phyloP scores from a whole-genome alignment of 371 early-diverging fungal genomes.

The Cokeromyces recurvatus region DNA sequence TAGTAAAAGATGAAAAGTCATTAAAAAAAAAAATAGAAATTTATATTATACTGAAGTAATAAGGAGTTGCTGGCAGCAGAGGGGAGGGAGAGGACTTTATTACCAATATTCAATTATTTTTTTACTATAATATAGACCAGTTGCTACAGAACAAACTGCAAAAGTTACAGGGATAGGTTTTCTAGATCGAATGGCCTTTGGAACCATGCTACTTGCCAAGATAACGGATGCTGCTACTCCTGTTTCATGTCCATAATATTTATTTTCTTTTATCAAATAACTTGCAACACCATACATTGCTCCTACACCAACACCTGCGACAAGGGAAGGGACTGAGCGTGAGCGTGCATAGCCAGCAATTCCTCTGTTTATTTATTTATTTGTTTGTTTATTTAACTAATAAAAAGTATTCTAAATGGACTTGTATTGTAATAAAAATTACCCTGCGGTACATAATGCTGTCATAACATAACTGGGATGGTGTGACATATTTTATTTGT shows the following conservation, averaged over 20 bases:
- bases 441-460: slow-evolving; percentile 28
- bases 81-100: background rate
- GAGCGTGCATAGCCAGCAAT: slow-evolving; percentile 48
- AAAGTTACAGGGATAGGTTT: slow-evolving; percentile 41
- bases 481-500: no score
- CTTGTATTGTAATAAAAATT: background rate
- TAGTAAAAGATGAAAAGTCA: no score
- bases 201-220: slow-evolving; percentile 49
- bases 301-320: slow-evolving; percentile 56
- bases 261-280: slow-evolving; percentile 52
- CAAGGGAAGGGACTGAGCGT: slow-evolving; percentile 52
- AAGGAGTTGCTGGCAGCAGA: no score
- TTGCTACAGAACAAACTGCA: no score
- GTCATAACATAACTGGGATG: slow-evolving; percentile 43
- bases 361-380: no score
- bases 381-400: no score
- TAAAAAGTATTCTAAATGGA: background rate
- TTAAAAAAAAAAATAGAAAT: no score
- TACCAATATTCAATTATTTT: slow-evolving; percentile 34
- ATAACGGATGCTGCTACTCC: slow-evolving; percentile 48
- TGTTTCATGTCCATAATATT: slow-evolving; percentile 55
- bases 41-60: no score
- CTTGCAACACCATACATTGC: slow-evolving; percentile 50
- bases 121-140: slow-evolving; percentile 38
- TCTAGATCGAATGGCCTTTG: slow-evolving; percentile 41